Percentiles rank a stretch among this genome's conserved stretches.
phyloP scores from a whole-genome alignment of 2,329 filamentous ascomycete species.

The Bisporella sp. region DNA sequence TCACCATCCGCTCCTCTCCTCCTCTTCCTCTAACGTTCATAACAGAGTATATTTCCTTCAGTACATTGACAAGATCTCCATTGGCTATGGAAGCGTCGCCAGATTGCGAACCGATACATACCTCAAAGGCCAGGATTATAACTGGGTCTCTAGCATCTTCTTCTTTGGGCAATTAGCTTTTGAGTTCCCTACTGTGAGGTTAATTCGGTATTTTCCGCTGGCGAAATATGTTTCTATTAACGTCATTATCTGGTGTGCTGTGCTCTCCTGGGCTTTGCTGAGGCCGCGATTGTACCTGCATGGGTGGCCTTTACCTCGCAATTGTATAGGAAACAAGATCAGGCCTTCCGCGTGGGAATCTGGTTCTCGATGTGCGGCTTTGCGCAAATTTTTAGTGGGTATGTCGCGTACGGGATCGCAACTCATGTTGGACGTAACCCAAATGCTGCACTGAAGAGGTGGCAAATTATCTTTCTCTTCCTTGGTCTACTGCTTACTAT shows the following conservation, averaged over 20 bases:
- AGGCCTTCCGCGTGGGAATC: background rate
- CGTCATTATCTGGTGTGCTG: conserved; percentile 37
- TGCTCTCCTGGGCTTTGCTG: conserved; percentile 30
- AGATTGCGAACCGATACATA: conserved; percentile 45
- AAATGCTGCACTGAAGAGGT: background rate
- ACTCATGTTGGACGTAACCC: background rate
- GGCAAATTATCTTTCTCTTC: background rate
- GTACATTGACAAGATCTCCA: conserved; percentile 2
- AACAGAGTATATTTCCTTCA: conserved; percentile 1
- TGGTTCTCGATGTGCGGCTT: background rate
- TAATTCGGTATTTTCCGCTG: conserved; percentile 43
- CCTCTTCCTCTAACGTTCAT: too few relatives aligned
- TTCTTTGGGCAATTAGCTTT: conserved; percentile 26
- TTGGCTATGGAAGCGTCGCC: conserved; percentile 47
- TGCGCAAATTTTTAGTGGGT: conserved; percentile 9
- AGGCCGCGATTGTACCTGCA: background rate
- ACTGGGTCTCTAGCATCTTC: conserved; percentile 37
- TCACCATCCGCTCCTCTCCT: too few relatives aligned
- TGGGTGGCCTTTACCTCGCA: background rate
- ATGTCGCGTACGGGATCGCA: conserved; percentile 7
- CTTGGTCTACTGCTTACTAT: conserved; percentile 5
- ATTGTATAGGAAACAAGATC: background rate
- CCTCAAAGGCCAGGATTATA: conserved; percentile 42
- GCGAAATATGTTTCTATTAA: conserved; percentile 46
- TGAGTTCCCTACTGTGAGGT: conserved; percentile 42